Base-by-base conservation (phyloP, 1,284 basidiomycete species). In the Dichomitus squalens region DNA sequence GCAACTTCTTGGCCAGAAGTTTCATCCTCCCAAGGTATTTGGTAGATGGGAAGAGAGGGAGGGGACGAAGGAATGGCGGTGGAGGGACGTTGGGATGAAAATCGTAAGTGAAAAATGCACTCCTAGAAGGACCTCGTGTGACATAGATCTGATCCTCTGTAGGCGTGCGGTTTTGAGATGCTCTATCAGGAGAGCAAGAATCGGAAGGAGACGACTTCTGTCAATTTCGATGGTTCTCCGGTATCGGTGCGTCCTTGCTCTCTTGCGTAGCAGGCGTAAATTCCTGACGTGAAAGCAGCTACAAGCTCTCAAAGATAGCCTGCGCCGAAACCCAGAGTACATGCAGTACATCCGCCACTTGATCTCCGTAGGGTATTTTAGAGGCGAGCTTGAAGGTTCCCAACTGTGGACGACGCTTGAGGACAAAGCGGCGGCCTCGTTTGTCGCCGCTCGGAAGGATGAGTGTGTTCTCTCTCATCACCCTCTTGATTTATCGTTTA, bases 101-200 rank as follows among this genome's bases (percentile, higher is more conserved):
- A 86, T 96, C 52, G 92, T 90, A 62, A 52, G 84, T 1, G 18
- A 23, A n/a, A n/a, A n/a, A n/a, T n/a, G n/a, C n/a, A n/a, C n/a
- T n/a, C n/a, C n/a, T n/a, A n/a, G n/a, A n/a, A n/a, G n/a, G n/a
- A 6, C 7, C 43, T 25, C 20, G 53, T n/a, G n/a, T 53, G 34
- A 43, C 20, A 27, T 38, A 43, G 29, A 3, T 18, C 9, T 21
- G 8, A 23, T 34, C 35, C 43, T n/a, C n/a, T 31, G 3, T 65
- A 94, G 92, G 87, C 93, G 4, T 93, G 92, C 61, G 95, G 95
- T 0, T 97, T 97, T 64, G 95, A 98, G 75, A 97, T 97, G 82
- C 80, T 96, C 52, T 97, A 91, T 72, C 84, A 94, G 74, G 90
- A 95, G 72, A 84, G 84, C 68, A 85, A 91, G 75, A 73, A 75